phyloP scores from a whole-genome alignment of 2,329 filamentous ascomycete species.

The Cladosporium velox region DNA sequence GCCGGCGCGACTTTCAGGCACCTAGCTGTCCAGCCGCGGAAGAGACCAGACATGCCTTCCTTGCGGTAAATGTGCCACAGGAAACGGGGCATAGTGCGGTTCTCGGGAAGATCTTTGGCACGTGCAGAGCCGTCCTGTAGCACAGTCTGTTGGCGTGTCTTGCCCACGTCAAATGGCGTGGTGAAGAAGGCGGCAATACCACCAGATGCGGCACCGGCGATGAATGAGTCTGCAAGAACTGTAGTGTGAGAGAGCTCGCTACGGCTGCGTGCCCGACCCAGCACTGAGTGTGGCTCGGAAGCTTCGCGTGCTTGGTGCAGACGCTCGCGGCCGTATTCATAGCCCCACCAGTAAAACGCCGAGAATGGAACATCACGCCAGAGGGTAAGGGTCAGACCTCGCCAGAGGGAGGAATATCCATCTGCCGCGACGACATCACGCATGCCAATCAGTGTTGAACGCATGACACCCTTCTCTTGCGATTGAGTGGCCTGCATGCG shows the following conservation, averaged over 20 bases:
- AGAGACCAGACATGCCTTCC: conserved; percentile 79
- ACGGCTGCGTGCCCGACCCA: conserved; percentile 52
- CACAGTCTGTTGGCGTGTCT: conserved; percentile 88
- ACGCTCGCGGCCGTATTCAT: conserved; percentile 75
- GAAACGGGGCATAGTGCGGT: conserved; percentile 75
- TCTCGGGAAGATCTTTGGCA: conserved; percentile 62
- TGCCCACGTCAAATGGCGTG: conserved; percentile 95
- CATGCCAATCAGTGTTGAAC: conserved; percentile 74
- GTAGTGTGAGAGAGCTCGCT: conserved; percentile 70
- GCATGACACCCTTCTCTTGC: conserved; percentile 65
- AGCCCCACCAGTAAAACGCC: conserved; percentile 97
- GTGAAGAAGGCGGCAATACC: conserved; percentile 84
- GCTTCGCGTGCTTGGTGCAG: conserved; percentile 68
- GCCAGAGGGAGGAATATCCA: conserved; percentile 84
- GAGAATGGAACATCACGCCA: conserved; percentile 98
- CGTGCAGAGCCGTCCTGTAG: conserved; percentile 54
- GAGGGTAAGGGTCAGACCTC: conserved; percentile 83
- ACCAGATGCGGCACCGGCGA: conserved; percentile 80
- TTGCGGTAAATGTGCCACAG: conserved; percentile 88
- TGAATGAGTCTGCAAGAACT: conserved; percentile 85
- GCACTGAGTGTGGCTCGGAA: conserved; percentile 31
- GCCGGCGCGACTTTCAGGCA: conserved; percentile 94
- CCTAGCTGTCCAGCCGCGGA: conserved; percentile 87
- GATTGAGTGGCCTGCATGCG: conserved; percentile 69
- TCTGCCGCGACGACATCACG: conserved; percentile 74